Percentiles rank a stretch among this genome's conserved stretches.
phyloP scores from a whole-genome alignment of 768 basidiomycete genomes.

The Gyrodon lividus region DNA sequence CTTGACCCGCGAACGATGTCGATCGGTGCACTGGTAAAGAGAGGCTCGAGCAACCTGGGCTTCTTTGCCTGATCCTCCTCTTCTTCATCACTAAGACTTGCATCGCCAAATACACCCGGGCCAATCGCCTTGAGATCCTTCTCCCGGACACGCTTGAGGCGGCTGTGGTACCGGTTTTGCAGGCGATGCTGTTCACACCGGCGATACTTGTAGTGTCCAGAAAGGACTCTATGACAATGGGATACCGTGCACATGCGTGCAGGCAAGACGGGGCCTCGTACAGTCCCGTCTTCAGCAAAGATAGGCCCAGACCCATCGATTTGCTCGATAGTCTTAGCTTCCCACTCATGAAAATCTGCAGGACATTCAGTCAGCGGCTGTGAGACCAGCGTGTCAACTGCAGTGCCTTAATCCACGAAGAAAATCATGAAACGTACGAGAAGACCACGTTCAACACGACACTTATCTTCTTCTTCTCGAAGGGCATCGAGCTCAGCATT shows the following conservation, averaged over 20 bases:
- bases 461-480: conserved; percentile 39
- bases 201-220: conserved; percentile 46
- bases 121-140: conserved; percentile 42
- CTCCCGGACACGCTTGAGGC: conserved; percentile 50
- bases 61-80: conserved; percentile 4
- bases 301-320: conserved; percentile 2
- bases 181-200: conserved; percentile 55
- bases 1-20: conserved; percentile 3
- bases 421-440: conserved; percentile 28
- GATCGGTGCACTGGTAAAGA: conserved; percentile 4
- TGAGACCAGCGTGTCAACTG: background rate
- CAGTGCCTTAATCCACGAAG: background rate
- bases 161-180: conserved; percentile 54
- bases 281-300: conserved; percentile 11
- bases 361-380: conserved; percentile 35
- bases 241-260: conserved; percentile 57
- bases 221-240: conserved; percentile 53
- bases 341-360: conserved; percentile 37
- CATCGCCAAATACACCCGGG: conserved; percentile 10
- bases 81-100: conserved; percentile 8
- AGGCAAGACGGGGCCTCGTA: conserved; percentile 24
- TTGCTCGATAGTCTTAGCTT: conserved; percentile 11
- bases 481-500: conserved; percentile 40
- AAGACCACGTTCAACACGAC: conserved; percentile 35
- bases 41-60: background rate